Conservation (phyloP, 2,329 filamentous ascomycete species). For the Diaporthe eres region DNA sequence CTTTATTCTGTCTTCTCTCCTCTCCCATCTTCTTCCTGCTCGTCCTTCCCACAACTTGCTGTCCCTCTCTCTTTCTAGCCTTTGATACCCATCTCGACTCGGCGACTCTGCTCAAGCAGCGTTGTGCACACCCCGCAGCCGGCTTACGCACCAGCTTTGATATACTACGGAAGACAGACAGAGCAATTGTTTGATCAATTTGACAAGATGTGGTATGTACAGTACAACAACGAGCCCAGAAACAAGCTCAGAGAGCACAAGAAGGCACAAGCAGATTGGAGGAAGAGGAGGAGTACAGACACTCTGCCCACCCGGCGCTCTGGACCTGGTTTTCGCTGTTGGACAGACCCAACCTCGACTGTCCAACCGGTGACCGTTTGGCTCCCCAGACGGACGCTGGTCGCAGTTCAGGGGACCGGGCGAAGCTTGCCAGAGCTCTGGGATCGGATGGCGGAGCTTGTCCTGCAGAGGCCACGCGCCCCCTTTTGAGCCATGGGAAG, state of each 20-base stretch:
- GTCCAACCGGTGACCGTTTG: neutral
- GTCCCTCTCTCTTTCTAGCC: slow-evolving; percentile 36
- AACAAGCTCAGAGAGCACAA: neutral
- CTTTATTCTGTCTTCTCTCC: slow-evolving; percentile 39
- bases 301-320: neutral
- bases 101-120: slow-evolving; percentile 38
- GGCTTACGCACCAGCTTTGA: neutral
- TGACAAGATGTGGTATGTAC: slow-evolving; percentile 54
- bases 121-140: neutral
- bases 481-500: neutral
- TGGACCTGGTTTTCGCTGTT: neutral
- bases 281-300: neutral
- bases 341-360: neutral
- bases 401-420: neutral
- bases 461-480: slow-evolving; percentile 7
- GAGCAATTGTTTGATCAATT: slow-evolving; percentile 43
- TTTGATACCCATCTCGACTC: slow-evolving; percentile 40
- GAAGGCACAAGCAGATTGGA: neutral
- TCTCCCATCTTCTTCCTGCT: slow-evolving; percentile 17
- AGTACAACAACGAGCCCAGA: neutral
- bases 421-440: slow-evolving; percentile 32
- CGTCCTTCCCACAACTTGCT: slow-evolving; percentile 35
- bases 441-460: slow-evolving; percentile 31
- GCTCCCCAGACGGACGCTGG: neutral
- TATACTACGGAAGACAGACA: slow-evolving; percentile 31